A percentile compares a stretch with the other conserved stretches of the same genome.
phyloP scores from a whole-genome alignment of 2,329 filamentous ascomycete genomes.

The Ophiostoma montium region DNA sequence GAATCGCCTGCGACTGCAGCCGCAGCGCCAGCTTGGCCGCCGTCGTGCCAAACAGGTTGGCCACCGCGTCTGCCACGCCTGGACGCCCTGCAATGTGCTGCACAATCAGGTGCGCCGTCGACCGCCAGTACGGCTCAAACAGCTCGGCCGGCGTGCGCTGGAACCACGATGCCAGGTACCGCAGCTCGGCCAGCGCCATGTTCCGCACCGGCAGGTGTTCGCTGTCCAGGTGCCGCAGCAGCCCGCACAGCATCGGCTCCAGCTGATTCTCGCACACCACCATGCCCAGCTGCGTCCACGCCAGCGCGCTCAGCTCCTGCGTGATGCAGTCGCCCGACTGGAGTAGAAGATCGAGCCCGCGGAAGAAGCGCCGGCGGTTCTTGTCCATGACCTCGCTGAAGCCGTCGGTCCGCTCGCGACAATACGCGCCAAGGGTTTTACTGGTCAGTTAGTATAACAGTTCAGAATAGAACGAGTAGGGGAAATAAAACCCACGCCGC shows the following conservation, averaged over 20 bases:
- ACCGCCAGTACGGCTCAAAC: slow-evolving; percentile 80
- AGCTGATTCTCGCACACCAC: slow-evolving; percentile 10
- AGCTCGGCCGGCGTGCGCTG: slow-evolving; percentile 50
- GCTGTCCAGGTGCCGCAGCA: slow-evolving; percentile 9
- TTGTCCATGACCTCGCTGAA: not conserved
- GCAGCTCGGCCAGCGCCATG: slow-evolving; percentile 15
- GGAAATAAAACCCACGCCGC: slow-evolving; percentile 11
- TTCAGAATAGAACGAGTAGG: too few species aligned
- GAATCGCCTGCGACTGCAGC: slow-evolving; percentile 70
- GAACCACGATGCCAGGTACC: slow-evolving; percentile 54
- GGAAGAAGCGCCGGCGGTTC: slow-evolving; percentile 10
- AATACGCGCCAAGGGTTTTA: slow-evolving; percentile 8
- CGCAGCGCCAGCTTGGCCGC: slow-evolving; percentile 59
- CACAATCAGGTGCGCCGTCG: slow-evolving; percentile 65
- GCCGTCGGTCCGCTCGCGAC: slow-evolving; percentile 1
- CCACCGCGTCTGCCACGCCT: slow-evolving; percentile 67
- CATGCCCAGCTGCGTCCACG: slow-evolving; percentile 13
- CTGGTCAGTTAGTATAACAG: too few species aligned
- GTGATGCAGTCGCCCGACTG: slow-evolving; percentile 3
- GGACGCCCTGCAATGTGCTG: slow-evolving; percentile 70
- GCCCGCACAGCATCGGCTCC: slow-evolving; percentile 10
- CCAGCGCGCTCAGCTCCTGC: slow-evolving; percentile 10
- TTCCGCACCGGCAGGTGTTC: slow-evolving; percentile 7
- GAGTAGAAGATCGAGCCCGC: slow-evolving; percentile 7
- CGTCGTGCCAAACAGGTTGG: slow-evolving; percentile 65